phyloP scores from a whole-genome alignment of 116 monocot genomes.

The Cymodocea nodosa region DNA sequence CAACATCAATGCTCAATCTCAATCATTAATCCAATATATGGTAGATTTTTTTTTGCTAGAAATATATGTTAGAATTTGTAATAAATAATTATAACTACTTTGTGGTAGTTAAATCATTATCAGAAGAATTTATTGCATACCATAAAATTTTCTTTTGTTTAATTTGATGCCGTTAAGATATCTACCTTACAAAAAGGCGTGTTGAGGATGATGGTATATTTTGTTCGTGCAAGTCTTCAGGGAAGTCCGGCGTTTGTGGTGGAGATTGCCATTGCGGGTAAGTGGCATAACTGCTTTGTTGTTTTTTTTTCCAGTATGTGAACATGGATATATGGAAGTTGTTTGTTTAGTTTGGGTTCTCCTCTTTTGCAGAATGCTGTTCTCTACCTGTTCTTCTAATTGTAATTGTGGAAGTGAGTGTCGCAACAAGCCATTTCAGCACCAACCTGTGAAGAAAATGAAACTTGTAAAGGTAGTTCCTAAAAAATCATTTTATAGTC shows the following conservation, averaged over 20 bases:
- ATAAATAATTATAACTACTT: background rate
- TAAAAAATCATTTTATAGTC: background rate
- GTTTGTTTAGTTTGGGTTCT: background rate
- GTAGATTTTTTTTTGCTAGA: too few relatives aligned
- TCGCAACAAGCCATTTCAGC: slow-evolving; percentile 81
- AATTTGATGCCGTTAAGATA: slow-evolving; percentile 41
- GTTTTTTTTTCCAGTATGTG: background rate
- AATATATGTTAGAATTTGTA: too few relatives aligned
- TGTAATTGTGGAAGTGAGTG: slow-evolving; percentile 73
- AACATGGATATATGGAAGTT: background rate
- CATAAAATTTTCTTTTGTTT: background rate
- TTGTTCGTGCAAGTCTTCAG: slow-evolving; percentile 51
- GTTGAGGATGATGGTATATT: slow-evolving; percentile 91
- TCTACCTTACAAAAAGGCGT: slow-evolving; percentile 70
- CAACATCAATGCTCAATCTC: too few relatives aligned
- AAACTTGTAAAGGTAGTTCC: slow-evolving; percentile 58
- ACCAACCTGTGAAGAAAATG: slow-evolving; percentile 66
- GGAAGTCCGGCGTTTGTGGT: slow-evolving; percentile 34
- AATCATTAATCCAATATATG: too few relatives aligned
- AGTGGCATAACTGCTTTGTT: slow-evolving; percentile 2
- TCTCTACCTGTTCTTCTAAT: slow-evolving; percentile 69
- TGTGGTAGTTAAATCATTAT: background rate
- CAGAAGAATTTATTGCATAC: background rate
- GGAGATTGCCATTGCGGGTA: slow-evolving; percentile 86
- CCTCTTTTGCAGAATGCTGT: slow-evolving; percentile 54